Conservation (phyloP, 2,329 filamentous ascomycete species). For the Diaporthe citrichinensis region DNA sequence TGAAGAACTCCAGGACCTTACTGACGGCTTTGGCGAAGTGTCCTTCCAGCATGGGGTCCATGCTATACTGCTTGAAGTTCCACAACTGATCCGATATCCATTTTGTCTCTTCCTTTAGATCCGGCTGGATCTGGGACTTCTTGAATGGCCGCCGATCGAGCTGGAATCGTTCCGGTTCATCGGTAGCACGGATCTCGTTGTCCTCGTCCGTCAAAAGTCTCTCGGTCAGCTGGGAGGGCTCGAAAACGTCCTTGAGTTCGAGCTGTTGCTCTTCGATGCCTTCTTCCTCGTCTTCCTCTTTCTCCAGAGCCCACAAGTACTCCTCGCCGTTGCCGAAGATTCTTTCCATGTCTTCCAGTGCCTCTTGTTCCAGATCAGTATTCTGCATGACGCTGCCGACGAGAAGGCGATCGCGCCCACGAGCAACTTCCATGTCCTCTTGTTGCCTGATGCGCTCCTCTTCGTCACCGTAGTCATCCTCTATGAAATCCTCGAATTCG, state of each 20-base stretch:
- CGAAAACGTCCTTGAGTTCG: constrained; percentile 97
- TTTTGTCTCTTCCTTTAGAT: constrained; percentile 85
- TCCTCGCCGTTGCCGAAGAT: constrained; percentile 97
- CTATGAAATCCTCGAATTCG: constrained; percentile 96
- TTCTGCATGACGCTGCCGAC: constrained; percentile 81
- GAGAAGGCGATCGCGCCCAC: constrained; percentile 79
- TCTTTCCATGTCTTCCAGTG: constrained; percentile 94
- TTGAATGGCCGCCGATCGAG: constrained; percentile 91
- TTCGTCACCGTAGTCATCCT: constrained; percentile 93
- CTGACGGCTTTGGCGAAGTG: constrained; percentile 91
- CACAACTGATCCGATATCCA: constrained; percentile 95
- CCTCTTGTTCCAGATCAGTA: constrained; percentile 89
- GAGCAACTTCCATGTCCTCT: constrained; percentile 90
- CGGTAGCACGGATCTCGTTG: constrained; percentile 87
- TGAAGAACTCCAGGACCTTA: constrained; percentile 95
- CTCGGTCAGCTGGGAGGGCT: constrained; percentile 94
- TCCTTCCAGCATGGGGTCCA: constrained; percentile 73
- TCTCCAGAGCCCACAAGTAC: constrained; percentile 92
- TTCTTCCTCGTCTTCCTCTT: constrained; percentile 89
- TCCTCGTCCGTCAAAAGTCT: constrained; percentile 97
- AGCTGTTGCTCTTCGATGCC: constrained; percentile 86
- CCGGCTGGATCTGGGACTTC: constrained; percentile 79
- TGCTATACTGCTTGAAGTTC: constrained; percentile 83
- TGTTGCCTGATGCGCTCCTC: constrained; percentile 80
- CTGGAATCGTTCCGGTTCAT: constrained; percentile 96